Conservation (phyloP, 306 rosid genomes). For the Macrotyloma uniflorum region DNA sequence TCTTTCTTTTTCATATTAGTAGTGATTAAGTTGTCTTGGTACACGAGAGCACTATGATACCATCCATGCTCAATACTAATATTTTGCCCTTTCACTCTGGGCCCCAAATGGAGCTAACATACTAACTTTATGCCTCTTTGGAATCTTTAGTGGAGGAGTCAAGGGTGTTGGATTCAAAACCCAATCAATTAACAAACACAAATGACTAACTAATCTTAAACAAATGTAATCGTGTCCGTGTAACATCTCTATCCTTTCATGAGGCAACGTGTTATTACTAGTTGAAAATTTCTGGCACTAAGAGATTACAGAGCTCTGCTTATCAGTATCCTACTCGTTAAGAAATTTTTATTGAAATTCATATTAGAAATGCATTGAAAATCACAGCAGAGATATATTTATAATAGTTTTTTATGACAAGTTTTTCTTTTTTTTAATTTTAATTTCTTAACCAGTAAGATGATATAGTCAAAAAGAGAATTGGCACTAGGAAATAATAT, state of each 20-base stretch:
- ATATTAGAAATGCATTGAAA: too few species aligned
- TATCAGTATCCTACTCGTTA: too few species aligned
- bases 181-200: slow-evolving; percentile 53
- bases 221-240: slow-evolving; percentile 28
- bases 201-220: slow-evolving; percentile 32
- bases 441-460: too few species aligned
- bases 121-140: slow-evolving; percentile 46
- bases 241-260: slow-evolving; percentile 38
- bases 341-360: too few species aligned
- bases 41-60: slow-evolving; percentile 49
- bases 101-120: slow-evolving; percentile 53
- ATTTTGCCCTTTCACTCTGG: slow-evolving; percentile 40
- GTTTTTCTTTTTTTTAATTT: too few species aligned
- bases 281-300: slow-evolving; percentile 37
- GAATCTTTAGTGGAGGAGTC: slow-evolving; percentile 77
- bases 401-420: too few species aligned
- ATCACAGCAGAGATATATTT: too few species aligned
- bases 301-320: too few species aligned
- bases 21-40: slow-evolving; percentile 22
- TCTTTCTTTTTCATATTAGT: not conserved
- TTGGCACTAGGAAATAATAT: slow-evolving; percentile 39
- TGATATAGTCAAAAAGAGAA: too few species aligned
- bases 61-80: slow-evolving; percentile 35
- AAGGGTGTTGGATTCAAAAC: slow-evolving; percentile 58
- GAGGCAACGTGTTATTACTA: slow-evolving; percentile 47